Percentiles rank a stretch among this genome's conserved stretches.
Evolutionary conservation across 2,329 filamentous ascomycete genomes (phyloP).

Genomic region (Hypoxylon sp.): DNA sequence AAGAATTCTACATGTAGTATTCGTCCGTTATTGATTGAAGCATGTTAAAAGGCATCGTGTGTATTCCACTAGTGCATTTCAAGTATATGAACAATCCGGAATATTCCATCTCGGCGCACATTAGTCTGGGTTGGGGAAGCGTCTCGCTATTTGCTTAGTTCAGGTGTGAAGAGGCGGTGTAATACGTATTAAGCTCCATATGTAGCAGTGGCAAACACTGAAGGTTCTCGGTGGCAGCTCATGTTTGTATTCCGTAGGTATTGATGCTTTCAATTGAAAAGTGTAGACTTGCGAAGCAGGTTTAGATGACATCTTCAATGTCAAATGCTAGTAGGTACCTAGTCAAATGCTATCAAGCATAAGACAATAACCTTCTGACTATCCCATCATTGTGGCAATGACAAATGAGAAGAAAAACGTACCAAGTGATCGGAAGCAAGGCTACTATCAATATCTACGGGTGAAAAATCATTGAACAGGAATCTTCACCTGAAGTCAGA

Average conservation of each 20-base stretch:
- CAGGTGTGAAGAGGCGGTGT: conserved; percentile 14
- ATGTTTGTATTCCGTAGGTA: background rate
- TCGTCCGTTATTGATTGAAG: background rate
- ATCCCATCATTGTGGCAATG: background rate
- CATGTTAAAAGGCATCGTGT: background rate
- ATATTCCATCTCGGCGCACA: conserved; percentile 10
- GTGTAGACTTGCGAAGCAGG: conserved; percentile 3
- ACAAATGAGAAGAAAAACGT: background rate
- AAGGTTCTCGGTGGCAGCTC: conserved; percentile 12
- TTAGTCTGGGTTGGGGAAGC: conserved; percentile 26
- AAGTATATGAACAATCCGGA: background rate
- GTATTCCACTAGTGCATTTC: background rate
- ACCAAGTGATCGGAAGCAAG: background rate
- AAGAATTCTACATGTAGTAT: background rate
- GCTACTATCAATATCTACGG: background rate
- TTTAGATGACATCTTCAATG: conserved; percentile 17
- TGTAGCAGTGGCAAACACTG: background rate
- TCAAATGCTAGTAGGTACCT: too few species aligned
- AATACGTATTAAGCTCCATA: too few species aligned
- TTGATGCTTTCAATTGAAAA: background rate
- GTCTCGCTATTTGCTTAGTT: background rate
- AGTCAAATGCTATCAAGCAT: too few species aligned
- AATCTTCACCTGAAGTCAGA: conserved; percentile 1
- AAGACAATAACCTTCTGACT: background rate
- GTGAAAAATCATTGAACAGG: too few species aligned